A percentile compares a stretch with the other conserved stretches of the same genome.
Conservation (phyloP, 2,329 filamentous ascomycete genomes). For the Paraphaeosphaeria sporulosa region DNA sequence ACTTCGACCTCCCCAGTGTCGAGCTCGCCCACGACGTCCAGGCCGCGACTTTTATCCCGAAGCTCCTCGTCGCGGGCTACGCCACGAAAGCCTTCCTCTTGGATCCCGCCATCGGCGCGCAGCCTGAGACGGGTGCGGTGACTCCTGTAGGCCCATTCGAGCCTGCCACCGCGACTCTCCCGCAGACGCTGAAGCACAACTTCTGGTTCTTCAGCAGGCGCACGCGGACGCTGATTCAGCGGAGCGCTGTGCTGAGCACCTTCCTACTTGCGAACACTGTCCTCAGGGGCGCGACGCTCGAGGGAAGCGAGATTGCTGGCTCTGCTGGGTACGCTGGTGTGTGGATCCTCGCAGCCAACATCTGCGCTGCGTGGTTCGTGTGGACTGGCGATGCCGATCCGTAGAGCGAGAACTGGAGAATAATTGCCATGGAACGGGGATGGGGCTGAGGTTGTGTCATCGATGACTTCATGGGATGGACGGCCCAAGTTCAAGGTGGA, state of each 20-base stretch:
- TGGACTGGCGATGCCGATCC: constrained; percentile 55
- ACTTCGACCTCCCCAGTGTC: constrained; percentile 78
- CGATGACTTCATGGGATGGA: too few relatives aligned
- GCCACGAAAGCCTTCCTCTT: constrained; percentile 82
- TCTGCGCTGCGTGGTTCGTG: constrained; percentile 65
- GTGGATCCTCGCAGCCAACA: constrained; percentile 72
- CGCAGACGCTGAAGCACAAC: constrained; percentile 76
- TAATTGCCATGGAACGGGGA: background rate
- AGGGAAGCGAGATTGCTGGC: constrained; percentile 73
- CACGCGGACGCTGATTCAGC: constrained; percentile 65
- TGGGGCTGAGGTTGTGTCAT: background rate
- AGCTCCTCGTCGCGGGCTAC: constrained; percentile 72
- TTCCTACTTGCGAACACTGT: constrained; percentile 63
- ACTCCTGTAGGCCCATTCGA: constrained; percentile 67
- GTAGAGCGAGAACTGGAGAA: background rate
- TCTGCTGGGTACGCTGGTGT: constrained; percentile 75
- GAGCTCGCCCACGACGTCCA: constrained; percentile 71
- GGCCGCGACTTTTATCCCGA: constrained; percentile 55
- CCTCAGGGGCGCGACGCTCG: constrained; percentile 72
- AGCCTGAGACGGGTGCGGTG: constrained; percentile 56
- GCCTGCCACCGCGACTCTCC: constrained; percentile 69
- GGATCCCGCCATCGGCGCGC: constrained; percentile 67
- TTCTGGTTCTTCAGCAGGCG: constrained; percentile 75
- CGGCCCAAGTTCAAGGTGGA: background rate
- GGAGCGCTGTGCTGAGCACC: constrained; percentile 59